Evolutionary conservation across 169 alveolate species (phyloP), one percentile per base, ranked within the genome.

Genomic region (Eimeria necatrix): DNA sequence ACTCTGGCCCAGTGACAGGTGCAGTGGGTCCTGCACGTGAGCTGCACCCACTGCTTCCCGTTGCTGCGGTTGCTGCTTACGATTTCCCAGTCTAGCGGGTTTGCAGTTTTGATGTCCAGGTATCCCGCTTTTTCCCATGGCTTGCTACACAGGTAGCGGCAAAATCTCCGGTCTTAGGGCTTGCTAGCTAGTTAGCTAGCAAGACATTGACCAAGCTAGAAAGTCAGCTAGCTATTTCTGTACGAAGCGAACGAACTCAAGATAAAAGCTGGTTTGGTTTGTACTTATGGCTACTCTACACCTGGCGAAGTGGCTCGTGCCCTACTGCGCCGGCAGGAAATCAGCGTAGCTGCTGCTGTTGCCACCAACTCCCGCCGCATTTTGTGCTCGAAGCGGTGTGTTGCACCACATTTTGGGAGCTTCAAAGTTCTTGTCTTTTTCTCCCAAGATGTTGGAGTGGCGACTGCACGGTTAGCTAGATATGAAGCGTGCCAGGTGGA

Each of bases 41-140:
- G 88, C 88, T 51, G 88, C 88, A 80, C 49, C 22, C 88, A 18
- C 20, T 22, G 49, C 68, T n/a, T 7, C 68, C n/a, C 41, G 41
- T 32, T 32, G 41, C 41, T 32, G 41, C 2, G 41, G 41, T 32
- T 32, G 41, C 41, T 0, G 41, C 41, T 32, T 32, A 32, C 41
- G 41, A 32, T 32, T 32, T 32, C 41, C 2, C 2, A 32, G 41
- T 32, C 41, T 32, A 32, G 41, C 2, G 41, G 41, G 41, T 32
- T 32, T 32, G 41, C 41, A 32, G 41, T 32, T 32, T 32, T 32
- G 41, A 32, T 32, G 41, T 32, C 41, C 41, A 32, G 41, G 41
- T 32, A 32, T 32, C 41, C 41, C 41, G 3, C 41, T 2, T 32
- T 32, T 32, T 32, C 41, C 41, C 41, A 32, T 0, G 0, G 41